phyloP scores from a whole-genome alignment of 208 protist species.

The Vickermania ingenoplastis region DNA sequence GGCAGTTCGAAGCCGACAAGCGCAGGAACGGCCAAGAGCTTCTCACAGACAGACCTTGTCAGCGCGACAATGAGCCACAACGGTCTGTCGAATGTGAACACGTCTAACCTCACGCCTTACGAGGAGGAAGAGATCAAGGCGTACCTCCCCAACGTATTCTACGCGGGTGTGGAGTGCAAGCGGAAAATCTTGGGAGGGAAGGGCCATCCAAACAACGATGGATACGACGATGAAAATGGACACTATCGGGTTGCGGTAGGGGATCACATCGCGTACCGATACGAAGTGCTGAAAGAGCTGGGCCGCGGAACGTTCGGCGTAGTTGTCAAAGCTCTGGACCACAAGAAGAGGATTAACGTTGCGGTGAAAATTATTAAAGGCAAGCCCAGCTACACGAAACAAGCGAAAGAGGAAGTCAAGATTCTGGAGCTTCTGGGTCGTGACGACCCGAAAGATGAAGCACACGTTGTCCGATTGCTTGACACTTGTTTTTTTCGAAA shows the following conservation, averaged over 20 bases:
- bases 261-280: slow-evolving; percentile 92
- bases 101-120: slow-evolving; percentile 37
- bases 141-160: slow-evolving; percentile 61
- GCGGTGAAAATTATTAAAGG: slow-evolving; percentile 87
- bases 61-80: neutral
- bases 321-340: slow-evolving; percentile 77
- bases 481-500: slow-evolving; percentile 52
- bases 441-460: slow-evolving; percentile 48
- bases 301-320: slow-evolving; percentile 87
- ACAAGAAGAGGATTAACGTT: slow-evolving; percentile 31
- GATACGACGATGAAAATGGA: slow-evolving; percentile 92
- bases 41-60: neutral
- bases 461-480: slow-evolving; percentile 58
- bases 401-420: slow-evolving; percentile 80
- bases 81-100: neutral
- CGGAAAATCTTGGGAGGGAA: slow-evolving; percentile 43
- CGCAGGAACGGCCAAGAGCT: neutral
- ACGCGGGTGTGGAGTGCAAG: slow-evolving; percentile 36
- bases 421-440: slow-evolving; percentile 50
- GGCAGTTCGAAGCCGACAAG: neutral
- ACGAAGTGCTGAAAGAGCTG: slow-evolving; percentile 72
- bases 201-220: slow-evolving; percentile 48
- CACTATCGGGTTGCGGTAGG: slow-evolving; percentile 85
- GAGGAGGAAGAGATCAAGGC: slow-evolving; percentile 54
- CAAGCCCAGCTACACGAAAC: slow-evolving; percentile 63